These are phyloP conservation scores for Ligustrum vulgare DNA, from an alignment of 257 asterid genomes.

Conservation along the genomic window DNA sequence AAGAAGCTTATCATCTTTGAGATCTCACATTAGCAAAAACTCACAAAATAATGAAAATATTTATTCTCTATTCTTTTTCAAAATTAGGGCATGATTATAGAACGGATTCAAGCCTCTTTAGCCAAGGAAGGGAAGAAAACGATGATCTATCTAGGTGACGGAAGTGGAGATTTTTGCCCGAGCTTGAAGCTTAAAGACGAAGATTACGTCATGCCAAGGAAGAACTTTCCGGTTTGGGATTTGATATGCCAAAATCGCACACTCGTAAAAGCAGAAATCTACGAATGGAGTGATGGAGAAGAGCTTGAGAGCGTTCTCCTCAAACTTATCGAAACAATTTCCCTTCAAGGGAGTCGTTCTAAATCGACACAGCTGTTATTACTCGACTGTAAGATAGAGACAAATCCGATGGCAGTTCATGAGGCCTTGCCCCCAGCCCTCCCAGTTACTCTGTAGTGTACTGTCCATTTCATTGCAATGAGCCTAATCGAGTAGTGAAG, in stretches of 20 bases:
- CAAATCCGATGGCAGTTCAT: conserved; percentile 25
- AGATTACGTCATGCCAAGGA: conserved; percentile 79
- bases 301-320: conserved; percentile 50
- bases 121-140: conserved; percentile 58
- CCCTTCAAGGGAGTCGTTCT: conserved; percentile 18
- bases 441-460: conserved; percentile 41
- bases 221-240: conserved; percentile 70
- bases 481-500: background rate
- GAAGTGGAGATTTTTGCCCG: conserved; percentile 65
- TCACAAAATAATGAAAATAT: too few relatives aligned
- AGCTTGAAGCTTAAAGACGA: conserved; percentile 41
- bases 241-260: conserved; percentile 45
- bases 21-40: background rate
- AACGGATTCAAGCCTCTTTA: conserved; percentile 54
- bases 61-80: background rate
- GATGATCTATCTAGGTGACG: conserved; percentile 72
- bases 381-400: conserved; percentile 44
- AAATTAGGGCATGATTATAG: conserved; percentile 59
- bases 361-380: conserved; percentile 24
- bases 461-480: background rate
- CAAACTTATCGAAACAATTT: conserved; percentile 41
- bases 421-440: conserved; percentile 43
- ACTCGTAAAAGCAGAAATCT: conserved; percentile 46
- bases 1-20: too few relatives aligned
- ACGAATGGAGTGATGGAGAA: conserved; percentile 64